Conservation (phyloP, 805 yeast species). For the Suhomyces faveliae region DNA sequence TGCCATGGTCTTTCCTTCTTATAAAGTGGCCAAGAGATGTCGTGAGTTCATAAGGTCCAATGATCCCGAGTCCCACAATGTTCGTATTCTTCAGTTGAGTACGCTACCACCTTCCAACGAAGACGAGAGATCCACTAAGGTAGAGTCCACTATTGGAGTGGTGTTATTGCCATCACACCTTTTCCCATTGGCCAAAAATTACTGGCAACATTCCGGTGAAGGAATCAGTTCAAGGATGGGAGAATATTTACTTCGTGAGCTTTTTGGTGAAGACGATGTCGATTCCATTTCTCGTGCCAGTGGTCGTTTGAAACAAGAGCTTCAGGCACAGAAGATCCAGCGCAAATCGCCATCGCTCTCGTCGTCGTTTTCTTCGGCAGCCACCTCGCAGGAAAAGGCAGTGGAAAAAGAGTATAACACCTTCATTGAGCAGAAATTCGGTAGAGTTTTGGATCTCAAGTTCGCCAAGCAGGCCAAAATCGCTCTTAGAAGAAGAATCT, state of each 20-base stretch:
- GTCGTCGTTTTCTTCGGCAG: constrained; percentile 18
- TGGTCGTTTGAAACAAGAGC: constrained; percentile 26
- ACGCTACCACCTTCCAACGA: constrained; percentile 64
- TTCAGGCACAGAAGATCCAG: constrained; percentile 35
- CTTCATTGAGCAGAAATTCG: constrained; percentile 86
- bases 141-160: constrained; percentile 70
- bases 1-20: constrained; percentile 74
- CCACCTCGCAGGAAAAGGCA: constrained; percentile 15
- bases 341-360: constrained; percentile 32
- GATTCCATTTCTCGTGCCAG: constrained; percentile 4
- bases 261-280: constrained; percentile 25
- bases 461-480: constrained; percentile 73
- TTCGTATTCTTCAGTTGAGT: constrained; percentile 66
- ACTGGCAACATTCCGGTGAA: constrained; percentile 98
- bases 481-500: constrained; percentile 72
- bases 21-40: constrained; percentile 78
- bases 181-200: constrained; percentile 68
- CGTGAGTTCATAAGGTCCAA: constrained; percentile 65
- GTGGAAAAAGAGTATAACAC: constrained; percentile 55
- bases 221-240: constrained; percentile 91
- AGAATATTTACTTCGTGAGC: constrained; percentile 72
- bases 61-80: constrained; percentile 27
- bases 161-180: constrained; percentile 70
- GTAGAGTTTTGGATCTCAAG: constrained; percentile 79
- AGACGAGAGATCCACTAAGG: constrained; percentile 56